Conservation (phyloP, 2,329 filamentous ascomycete genomes). For the Beauveria sp. region DNA sequence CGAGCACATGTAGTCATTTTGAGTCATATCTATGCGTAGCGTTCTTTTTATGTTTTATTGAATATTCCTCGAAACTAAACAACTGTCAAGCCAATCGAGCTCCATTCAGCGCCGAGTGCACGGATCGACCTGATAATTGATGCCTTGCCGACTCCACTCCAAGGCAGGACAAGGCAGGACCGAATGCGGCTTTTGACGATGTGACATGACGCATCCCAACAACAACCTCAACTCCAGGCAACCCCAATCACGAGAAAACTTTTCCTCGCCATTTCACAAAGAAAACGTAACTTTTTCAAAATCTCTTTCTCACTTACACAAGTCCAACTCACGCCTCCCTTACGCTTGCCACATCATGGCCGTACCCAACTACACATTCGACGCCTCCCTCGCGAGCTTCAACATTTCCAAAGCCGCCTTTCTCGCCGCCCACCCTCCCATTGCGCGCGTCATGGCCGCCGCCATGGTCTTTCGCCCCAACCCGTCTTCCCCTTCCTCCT, state of each 20-base stretch:
- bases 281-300: too few species aligned
- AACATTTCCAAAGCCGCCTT: constrained; percentile 9
- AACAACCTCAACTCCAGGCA: constrained; percentile 15
- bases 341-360: not conserved
- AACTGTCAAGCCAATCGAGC: too few species aligned
- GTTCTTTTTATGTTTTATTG: not conserved
- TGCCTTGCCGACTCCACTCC: constrained; percentile 6
- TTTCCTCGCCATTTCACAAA: not conserved
- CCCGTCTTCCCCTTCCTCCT: not conserved
- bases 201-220: constrained; percentile 6
- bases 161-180: not conserved
- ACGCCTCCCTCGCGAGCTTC: constrained; percentile 12
- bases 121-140: not conserved
- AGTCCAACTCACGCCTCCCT: not conserved
- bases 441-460: constrained; percentile 16
- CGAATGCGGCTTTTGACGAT: not conserved
- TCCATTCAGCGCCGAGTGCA: not conserved
- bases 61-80: not conserved
- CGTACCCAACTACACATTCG: constrained; percentile 10
- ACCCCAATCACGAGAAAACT: not conserved
- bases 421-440: constrained; percentile 13
- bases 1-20: not conserved
- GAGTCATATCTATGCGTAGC: constrained; percentile 1
- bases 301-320: too few species aligned
- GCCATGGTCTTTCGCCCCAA: constrained; percentile 15